These are phyloP conservation scores for Trametes cubensis DNA, from an alignment of 768 basidiomycete genomes.

Conservation along the genomic window DNA sequence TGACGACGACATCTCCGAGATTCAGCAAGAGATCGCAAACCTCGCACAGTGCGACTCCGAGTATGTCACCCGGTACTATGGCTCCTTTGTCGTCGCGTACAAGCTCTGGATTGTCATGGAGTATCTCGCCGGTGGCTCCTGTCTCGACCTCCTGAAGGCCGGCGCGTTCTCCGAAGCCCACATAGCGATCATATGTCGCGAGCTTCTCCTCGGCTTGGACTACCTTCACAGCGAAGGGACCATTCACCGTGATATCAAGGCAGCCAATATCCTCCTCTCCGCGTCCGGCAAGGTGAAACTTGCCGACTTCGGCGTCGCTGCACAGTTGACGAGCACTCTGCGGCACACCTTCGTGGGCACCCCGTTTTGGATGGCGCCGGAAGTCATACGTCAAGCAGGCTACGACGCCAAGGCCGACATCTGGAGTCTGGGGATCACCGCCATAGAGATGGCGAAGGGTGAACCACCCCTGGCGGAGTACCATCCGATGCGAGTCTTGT, in stretches of 20 bases:
- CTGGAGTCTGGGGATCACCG: slow-evolving; percentile 98
- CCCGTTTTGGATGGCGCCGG: slow-evolving; percentile 98
- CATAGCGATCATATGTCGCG: slow-evolving; percentile 93
- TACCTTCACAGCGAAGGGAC: slow-evolving; percentile 96
- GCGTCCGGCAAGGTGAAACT: slow-evolving; percentile 94
- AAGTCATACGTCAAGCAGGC: slow-evolving; percentile 95
- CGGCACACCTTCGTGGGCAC: slow-evolving; percentile 98
- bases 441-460: slow-evolving; percentile 97
- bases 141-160: slow-evolving; percentile 92
- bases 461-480: slow-evolving; percentile 97
- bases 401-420: slow-evolving; percentile 97
- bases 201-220: slow-evolving; percentile 89
- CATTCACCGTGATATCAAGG: slow-evolving; percentile 99
- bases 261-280: slow-evolving; percentile 91
- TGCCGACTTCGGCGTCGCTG: slow-evolving; percentile 98
- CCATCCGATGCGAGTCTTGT: slow-evolving; percentile 98
- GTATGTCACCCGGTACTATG: slow-evolving; percentile 95
- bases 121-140: slow-evolving; percentile 97
- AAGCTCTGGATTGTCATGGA: slow-evolving; percentile 99
- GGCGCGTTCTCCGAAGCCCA: slow-evolving; percentile 90
- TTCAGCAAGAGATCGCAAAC: slow-evolving; percentile 97
- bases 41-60: slow-evolving; percentile 95
- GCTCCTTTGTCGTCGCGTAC: slow-evolving; percentile 94
- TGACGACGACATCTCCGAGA: slow-evolving; percentile 98
- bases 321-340: slow-evolving; percentile 90